Evolutionary conservation across 2,329 filamentous ascomycete genomes (phyloP).

Genomic region (Arthroderma sp.): DNA sequence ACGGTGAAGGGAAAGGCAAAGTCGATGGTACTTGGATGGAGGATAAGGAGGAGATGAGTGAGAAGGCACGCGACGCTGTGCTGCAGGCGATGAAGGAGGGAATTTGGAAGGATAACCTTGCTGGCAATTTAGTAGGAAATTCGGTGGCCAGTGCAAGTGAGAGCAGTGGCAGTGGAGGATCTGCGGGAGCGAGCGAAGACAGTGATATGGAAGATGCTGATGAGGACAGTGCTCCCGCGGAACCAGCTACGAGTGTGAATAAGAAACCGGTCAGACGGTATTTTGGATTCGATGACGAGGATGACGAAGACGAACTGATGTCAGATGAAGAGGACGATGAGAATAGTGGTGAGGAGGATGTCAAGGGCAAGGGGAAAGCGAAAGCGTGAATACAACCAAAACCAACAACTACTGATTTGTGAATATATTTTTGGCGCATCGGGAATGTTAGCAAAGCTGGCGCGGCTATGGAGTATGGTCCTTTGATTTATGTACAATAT

Average conservation of each 20-base stretch:
- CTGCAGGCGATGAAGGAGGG: conserved; percentile 58
- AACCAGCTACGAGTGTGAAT: conserved; percentile 16
- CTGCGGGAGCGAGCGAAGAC: conserved; percentile 24
- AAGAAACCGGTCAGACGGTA: conserved; percentile 27
- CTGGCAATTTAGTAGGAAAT: conserved; percentile 21
- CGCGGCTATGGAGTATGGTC: neutral
- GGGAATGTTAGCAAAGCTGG: neutral
- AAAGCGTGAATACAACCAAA: conserved; percentile 16
- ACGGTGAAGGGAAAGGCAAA: conserved; percentile 49
- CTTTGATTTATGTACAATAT: neutral
- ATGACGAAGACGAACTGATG: conserved; percentile 31
- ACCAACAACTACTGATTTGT: no score
- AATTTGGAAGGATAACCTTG: conserved; percentile 33
- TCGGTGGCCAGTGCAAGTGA: conserved; percentile 31
- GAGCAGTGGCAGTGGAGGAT: conserved; percentile 20
- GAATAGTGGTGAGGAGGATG: neutral
- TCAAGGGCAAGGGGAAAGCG: conserved; percentile 28
- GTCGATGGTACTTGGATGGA: conserved; percentile 91
- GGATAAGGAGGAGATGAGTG: conserved; percentile 77
- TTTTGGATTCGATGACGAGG: conserved; percentile 39
- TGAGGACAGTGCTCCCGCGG: conserved; percentile 21
- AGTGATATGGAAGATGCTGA: conserved; percentile 27
- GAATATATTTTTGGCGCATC: no score
- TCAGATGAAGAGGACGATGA: conserved; percentile 31
- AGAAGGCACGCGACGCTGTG: conserved; percentile 69